Evolutionary conservation across 2,329 filamentous ascomycete species (phyloP).

Genomic region (Epichloe sibirici): DNA sequence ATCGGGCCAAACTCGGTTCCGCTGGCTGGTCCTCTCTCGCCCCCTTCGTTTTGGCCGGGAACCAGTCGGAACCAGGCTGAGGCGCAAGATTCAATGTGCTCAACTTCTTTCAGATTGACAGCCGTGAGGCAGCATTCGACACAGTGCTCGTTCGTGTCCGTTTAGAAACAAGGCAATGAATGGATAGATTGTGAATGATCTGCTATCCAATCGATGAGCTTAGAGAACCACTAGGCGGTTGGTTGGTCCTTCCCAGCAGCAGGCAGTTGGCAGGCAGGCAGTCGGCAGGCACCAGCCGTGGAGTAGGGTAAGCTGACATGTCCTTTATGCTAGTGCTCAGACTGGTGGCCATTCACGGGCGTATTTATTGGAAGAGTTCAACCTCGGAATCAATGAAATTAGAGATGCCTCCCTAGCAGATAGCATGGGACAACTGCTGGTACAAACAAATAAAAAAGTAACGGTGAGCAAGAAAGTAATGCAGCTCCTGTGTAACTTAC

Average conservation of each 20-base stretch:
- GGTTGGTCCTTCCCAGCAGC: not conserved
- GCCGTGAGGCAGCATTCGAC: too few relatives aligned
- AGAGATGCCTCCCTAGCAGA: not conserved
- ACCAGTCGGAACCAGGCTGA: too few relatives aligned
- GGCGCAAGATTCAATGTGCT: too few relatives aligned
- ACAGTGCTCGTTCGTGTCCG: too few relatives aligned
- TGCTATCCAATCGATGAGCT: too few relatives aligned
- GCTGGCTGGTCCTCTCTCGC: conserved; percentile 5
- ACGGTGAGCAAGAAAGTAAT: not conserved
- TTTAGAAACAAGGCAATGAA: too few relatives aligned
- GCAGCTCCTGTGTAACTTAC: not conserved
- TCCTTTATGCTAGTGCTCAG: not conserved
- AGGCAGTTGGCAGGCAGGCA: not conserved
- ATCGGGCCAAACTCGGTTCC: conserved; percentile 8
- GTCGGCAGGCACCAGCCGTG: not conserved
- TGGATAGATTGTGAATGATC: too few relatives aligned
- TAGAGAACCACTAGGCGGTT: not conserved
- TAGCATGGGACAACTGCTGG: not conserved
- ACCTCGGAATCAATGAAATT: too few relatives aligned
- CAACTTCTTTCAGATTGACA: too few relatives aligned
- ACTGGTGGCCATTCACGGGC: not conserved
- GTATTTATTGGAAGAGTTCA: not conserved
- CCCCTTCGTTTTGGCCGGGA: too few relatives aligned
- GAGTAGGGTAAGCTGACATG: not conserved
- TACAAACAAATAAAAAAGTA: not conserved